Base-by-base conservation (phyloP, 2,329 filamentous ascomycete genomes). In the Fusarium incarnatum region DNA sequence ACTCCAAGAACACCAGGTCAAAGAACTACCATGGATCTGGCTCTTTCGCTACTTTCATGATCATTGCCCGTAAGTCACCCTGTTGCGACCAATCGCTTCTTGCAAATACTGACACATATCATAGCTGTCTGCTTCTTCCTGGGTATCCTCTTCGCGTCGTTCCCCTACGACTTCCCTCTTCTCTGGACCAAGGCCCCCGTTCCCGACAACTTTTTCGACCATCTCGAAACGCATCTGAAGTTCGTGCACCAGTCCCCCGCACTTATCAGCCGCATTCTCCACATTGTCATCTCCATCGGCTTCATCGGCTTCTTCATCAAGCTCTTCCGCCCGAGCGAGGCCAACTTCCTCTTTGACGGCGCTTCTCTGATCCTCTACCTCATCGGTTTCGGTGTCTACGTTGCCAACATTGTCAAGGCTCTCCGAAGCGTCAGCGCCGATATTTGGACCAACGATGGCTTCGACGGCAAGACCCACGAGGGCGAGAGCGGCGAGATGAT, bases 351-450 rank as follows among this genome's bases (percentile, higher is more conserved):
- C 61, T 99, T 99, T 80, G 96, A 92, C 81, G 92, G 92, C 77
- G 89, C 94, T 60, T 93, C 91, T 68, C 88, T 95, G 16, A 90
- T 93, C 18, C 87, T 94, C 74, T 96, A 95, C 81, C 86, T 95
- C 59, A 94, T 96, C 75, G 96, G 94, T 66, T 89, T 97, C 56
- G 93, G 94, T 50, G 92, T 99, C 74, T 99, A 98, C 82, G 89
- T 97, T 72, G 91, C 94, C 75, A 99, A 99, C 82, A 97, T 98
- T 76, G 91, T 98, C 79, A 97, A 97, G 85, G 96, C 95, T 7
- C 86, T 99, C 79, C 86, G 94, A 70, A 91, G 95, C 64, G 92
- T 98, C 42, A 93, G 88, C 63, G 88, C 87, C 8, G 93, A 92
- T 37, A 83, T 88, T 62, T 97, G 87, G 80, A 77, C 79, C 64